phyloP scores from a whole-genome alignment of 2,329 filamentous ascomycete species.

The Colletotrichum sojae region DNA sequence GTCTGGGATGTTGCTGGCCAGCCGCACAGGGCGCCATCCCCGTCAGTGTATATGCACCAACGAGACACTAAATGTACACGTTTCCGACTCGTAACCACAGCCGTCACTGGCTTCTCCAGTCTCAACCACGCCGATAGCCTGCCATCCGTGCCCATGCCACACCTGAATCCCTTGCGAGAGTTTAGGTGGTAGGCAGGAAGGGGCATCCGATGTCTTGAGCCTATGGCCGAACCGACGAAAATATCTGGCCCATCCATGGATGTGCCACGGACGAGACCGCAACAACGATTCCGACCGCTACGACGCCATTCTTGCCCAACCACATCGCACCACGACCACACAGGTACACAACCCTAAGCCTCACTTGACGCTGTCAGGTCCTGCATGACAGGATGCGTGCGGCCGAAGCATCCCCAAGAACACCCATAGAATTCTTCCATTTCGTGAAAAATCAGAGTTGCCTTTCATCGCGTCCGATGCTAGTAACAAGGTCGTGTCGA shows the following conservation, averaged over 20 bases:
- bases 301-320: neutral
- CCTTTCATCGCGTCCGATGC: slow-evolving; percentile 94
- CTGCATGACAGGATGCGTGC: neutral
- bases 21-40: slow-evolving; percentile 24
- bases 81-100: slow-evolving; percentile 1
- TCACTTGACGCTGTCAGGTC: slow-evolving; percentile 31
- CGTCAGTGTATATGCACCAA: slow-evolving; percentile 16
- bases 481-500: slow-evolving; percentile 99
- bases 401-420: neutral
- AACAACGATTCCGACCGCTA: slow-evolving; percentile 13
- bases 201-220: slow-evolving; percentile 14
- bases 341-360: slow-evolving; percentile 4
- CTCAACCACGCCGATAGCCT: neutral
- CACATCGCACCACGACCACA: neutral
- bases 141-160: slow-evolving; percentile 4
- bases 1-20: slow-evolving; percentile 27
- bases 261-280: slow-evolving; percentile 4
- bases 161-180: neutral
- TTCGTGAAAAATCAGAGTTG: slow-evolving; percentile 86
- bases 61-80: slow-evolving; percentile 5
- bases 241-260: slow-evolving; percentile 8
- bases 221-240: neutral
- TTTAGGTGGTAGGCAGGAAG: neutral
- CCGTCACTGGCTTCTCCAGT: neutral
- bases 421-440: slow-evolving; percentile 38